Evolutionary conservation across 2,329 filamentous ascomycete genomes (phyloP).

Genomic region (Phialemonium atrogriseum): DNA sequence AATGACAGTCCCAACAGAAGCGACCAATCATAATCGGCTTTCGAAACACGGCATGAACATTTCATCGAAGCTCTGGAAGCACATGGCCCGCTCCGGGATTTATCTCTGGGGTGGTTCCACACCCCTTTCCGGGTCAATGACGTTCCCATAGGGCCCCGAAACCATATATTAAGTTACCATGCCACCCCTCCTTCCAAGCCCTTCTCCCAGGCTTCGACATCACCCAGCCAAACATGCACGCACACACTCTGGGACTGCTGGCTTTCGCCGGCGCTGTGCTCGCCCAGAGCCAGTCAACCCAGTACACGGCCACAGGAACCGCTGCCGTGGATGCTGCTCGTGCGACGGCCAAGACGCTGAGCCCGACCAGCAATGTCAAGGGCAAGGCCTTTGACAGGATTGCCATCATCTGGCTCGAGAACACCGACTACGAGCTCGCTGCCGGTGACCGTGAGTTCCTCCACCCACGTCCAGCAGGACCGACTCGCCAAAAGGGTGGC

Average conservation of each 20-base stretch:
- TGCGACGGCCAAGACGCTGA: slow-evolving; percentile 51
- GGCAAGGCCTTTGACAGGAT: slow-evolving; percentile 68
- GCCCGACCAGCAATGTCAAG: slow-evolving; percentile 54
- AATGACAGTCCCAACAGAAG: no score
- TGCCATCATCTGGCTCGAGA: slow-evolving; percentile 70
- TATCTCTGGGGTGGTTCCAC: no score
- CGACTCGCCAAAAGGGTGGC: no score
- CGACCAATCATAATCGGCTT: no score
- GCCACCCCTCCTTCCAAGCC: no score
- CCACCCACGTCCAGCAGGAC: background rate
- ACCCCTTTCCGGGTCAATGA: no score
- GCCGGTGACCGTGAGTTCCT: slow-evolving; percentile 49
- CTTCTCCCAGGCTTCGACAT: no score
- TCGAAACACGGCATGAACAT: no score
- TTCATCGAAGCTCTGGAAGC: no score
- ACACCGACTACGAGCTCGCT: slow-evolving; percentile 61
- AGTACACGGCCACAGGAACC: slow-evolving; percentile 43
- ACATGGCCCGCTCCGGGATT: no score
- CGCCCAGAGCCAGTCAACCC: slow-evolving; percentile 14
- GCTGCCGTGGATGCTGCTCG: slow-evolving; percentile 44
- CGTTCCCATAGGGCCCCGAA: no score
- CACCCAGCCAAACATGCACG: slow-evolving; percentile 7
- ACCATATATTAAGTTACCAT: no score
- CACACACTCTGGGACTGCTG: slow-evolving; percentile 5
- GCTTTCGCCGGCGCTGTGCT: slow-evolving; percentile 6